Conservation (phyloP, 306 rosid species). For the Fagus crenata region DNA sequence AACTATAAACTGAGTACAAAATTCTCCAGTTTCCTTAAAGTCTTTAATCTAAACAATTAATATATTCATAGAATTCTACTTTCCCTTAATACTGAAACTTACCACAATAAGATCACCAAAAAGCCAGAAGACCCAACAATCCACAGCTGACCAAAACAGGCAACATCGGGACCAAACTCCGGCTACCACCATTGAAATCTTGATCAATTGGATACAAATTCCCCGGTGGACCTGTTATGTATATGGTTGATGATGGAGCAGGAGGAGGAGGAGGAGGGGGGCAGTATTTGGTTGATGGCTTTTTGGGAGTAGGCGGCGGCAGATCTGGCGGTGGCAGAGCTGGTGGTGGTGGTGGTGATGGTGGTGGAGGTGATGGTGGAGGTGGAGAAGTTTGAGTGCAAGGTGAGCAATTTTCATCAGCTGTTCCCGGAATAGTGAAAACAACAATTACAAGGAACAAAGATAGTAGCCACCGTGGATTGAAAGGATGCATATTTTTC, state of each 20-base stretch:
- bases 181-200: constrained; percentile 17
- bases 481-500: constrained; percentile 19
- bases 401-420: constrained; percentile 27
- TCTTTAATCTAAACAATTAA: not conserved
- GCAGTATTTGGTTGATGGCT: constrained; percentile 20
- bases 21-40: not conserved
- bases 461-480: constrained; percentile 17
- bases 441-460: constrained; percentile 29
- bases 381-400: constrained; percentile 31
- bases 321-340: constrained; percentile 8
- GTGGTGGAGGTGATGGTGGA: constrained; percentile 17
- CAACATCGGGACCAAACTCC: not conserved
- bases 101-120: constrained; percentile 17
- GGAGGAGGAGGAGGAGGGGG: constrained; percentile 38
- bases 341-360: constrained; percentile 18
- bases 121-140: constrained; percentile 25
- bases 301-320: constrained; percentile 26
- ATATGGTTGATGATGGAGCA: constrained; percentile 10
- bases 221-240: constrained; percentile 53
- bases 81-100: not conserved
- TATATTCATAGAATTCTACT: not conserved
- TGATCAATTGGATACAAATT: constrained; percentile 37
- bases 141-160: constrained; percentile 26
- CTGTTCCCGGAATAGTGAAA: constrained; percentile 26
- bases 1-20: constrained; percentile 6